phyloP scores from a whole-genome alignment of 73 alveolate species.

The Paramecium primaurelia region DNA sequence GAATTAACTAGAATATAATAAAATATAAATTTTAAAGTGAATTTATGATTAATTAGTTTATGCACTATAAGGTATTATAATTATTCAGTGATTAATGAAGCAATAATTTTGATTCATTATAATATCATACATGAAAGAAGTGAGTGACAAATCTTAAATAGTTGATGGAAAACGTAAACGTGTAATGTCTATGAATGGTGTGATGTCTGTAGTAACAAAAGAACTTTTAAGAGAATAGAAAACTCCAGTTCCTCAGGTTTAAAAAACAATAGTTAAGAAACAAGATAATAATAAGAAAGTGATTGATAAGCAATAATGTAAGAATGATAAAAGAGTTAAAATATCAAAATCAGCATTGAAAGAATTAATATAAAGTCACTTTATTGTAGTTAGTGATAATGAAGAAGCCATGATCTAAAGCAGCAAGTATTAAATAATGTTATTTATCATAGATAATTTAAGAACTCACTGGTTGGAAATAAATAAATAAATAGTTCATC shows the following conservation, averaged over 20 bases:
- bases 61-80: neutral
- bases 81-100: neutral
- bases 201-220: neutral
- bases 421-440: neutral
- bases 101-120: neutral
- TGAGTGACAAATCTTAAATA: neutral
- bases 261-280: neutral
- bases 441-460: neutral
- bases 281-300: neutral
- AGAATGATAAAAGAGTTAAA: neutral
- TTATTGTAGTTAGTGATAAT: conserved; percentile 23
- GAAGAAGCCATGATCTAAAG: neutral
- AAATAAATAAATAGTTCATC: neutral
- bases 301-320: neutral
- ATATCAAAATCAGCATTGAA: conserved; percentile 6
- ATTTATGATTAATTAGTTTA: neutral
- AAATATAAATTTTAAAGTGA: neutral
- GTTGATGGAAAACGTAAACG: conserved; percentile 37
- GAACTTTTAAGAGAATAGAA: neutral
- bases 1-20: neutral
- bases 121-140: neutral
- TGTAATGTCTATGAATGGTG: conserved; percentile 29
- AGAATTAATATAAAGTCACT: neutral
- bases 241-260: neutral
- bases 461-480: neutral